Evolutionary conservation across 352 stramenopile genomes (phyloP).

Genomic region (Salisapilia sapeloensis): DNA sequence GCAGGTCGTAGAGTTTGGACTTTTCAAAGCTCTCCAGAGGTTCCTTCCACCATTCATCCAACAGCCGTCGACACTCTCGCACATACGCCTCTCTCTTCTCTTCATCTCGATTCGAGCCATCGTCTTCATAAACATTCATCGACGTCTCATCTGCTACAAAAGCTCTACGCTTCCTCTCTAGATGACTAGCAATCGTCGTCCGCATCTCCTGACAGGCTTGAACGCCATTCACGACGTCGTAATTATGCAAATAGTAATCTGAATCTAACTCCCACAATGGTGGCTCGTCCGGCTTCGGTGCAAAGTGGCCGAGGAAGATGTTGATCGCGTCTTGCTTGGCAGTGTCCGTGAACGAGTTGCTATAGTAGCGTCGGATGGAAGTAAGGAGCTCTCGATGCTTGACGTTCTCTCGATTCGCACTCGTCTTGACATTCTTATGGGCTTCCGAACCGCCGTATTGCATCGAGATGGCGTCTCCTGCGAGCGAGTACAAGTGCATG

Average conservation of each 20-base stretch:
- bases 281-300: constrained; percentile 40
- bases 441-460: constrained; percentile 99
- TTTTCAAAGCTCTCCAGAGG: constrained; percentile 60
- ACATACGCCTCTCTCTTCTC: constrained; percentile 58
- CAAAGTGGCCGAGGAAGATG: constrained; percentile 93
- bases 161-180: constrained; percentile 36
- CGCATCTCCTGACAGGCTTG: constrained; percentile 42
- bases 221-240: constrained; percentile 59
- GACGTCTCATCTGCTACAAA: constrained; percentile 10
- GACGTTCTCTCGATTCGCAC: constrained; percentile 59
- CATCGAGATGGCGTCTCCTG: constrained; percentile 97
- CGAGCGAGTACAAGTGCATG: constrained; percentile 97
- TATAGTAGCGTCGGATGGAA: constrained; percentile 98
- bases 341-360: constrained; percentile 98
- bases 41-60: constrained; percentile 80
- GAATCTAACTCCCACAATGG: constrained; percentile 75
- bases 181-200: constrained; percentile 36
- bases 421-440: constrained; percentile 96
- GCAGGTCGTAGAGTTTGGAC: constrained; percentile 10
- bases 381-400: constrained; percentile 96
- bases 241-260: constrained; percentile 87
- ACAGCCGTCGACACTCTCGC: constrained; percentile 48
- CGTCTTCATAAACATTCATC: constrained; percentile 11
- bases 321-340: constrained; percentile 99
- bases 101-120: constrained; percentile 15